phyloP scores from a whole-genome alignment of 352 stramenopile species.

The Phytophthora hybrid region DNA sequence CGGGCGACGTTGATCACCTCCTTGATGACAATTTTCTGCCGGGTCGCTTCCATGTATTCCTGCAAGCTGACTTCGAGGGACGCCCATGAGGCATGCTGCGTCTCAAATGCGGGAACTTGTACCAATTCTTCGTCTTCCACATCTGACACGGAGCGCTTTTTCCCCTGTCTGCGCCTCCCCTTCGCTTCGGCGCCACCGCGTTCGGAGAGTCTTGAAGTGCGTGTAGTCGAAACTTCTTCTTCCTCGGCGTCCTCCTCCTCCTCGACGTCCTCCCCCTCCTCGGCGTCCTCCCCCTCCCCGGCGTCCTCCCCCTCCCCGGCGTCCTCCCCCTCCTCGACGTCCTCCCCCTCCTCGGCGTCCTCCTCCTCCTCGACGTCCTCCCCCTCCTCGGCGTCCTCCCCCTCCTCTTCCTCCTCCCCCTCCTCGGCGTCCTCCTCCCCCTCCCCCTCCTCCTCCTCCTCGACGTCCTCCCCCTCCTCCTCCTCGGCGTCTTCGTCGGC shows the following conservation, averaged over 20 bases:
- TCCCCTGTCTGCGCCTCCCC: not conserved
- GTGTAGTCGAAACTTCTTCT: not conserved
- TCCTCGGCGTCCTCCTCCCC: not conserved
- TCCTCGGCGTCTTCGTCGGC: too few species aligned
- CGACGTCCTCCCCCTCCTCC: too few species aligned
- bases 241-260: not conserved
- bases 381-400: not conserved
- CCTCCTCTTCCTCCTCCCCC: not conserved
- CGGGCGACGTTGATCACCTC: conserved; percentile 4
- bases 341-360: too few species aligned
- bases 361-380: not conserved
- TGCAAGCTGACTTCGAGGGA: not conserved
- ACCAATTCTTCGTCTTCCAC: not conserved
- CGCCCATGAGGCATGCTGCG: not conserved
- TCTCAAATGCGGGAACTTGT: not conserved
- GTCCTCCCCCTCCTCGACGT: not conserved
- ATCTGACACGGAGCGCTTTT: not conserved
- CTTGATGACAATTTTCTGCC: conserved; percentile 3
- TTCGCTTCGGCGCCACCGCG: too few species aligned
- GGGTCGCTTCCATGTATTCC: not conserved
- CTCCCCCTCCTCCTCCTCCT: not conserved
- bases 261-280: not conserved
- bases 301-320: not conserved
- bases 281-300: not conserved
- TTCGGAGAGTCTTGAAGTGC: too few species aligned